Conservation (phyloP, 768 basidiomycete species). For the Exidia glandulosa region DNA sequence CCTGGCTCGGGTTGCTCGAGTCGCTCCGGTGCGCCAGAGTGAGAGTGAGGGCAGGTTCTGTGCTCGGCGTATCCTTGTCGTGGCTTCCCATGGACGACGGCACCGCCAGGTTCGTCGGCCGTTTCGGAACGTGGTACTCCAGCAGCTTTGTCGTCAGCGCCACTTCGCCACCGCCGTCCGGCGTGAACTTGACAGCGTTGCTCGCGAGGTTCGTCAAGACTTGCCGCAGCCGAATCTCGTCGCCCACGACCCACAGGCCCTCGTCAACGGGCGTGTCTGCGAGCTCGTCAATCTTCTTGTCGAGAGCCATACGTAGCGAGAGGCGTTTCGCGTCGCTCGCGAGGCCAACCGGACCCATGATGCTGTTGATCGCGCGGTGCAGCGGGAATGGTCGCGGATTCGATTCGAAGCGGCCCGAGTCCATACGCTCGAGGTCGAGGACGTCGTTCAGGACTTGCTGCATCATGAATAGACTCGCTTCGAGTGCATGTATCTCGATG, state of each 20-base stretch:
- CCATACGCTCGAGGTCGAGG: constrained; percentile 7
- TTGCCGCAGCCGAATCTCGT: constrained; percentile 30
- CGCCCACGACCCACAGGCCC: constrained; percentile 25
- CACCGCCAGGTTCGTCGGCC: background rate
- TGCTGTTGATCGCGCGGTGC: constrained; percentile 17
- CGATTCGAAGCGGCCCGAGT: background rate
- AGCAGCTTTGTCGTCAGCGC: background rate
- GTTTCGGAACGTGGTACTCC: background rate
- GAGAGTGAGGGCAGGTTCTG: background rate
- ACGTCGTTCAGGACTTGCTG: constrained; percentile 8
- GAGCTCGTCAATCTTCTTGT: constrained; percentile 27
- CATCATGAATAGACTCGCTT: constrained; percentile 28
- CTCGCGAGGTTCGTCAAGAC: constrained; percentile 28
- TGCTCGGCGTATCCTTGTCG: background rate
- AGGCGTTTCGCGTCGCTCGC: constrained; percentile 17
- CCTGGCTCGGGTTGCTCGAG: background rate
- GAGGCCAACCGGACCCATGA: constrained; percentile 16
- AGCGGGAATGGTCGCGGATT: constrained; percentile 10
- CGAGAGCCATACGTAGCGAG: constrained; percentile 21
- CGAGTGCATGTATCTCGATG: constrained; percentile 34
- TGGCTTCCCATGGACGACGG: background rate
- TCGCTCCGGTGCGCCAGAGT: background rate
- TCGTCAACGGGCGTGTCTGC: constrained; percentile 7
- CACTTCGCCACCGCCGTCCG: constrained; percentile 12
- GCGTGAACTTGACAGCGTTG: constrained; percentile 22